Evolutionary conservation across 1,284 basidiomycete species (phyloP), one percentile per base, ranked within the genome.

Genomic region (Pyrrhoderma lamaoense): DNA sequence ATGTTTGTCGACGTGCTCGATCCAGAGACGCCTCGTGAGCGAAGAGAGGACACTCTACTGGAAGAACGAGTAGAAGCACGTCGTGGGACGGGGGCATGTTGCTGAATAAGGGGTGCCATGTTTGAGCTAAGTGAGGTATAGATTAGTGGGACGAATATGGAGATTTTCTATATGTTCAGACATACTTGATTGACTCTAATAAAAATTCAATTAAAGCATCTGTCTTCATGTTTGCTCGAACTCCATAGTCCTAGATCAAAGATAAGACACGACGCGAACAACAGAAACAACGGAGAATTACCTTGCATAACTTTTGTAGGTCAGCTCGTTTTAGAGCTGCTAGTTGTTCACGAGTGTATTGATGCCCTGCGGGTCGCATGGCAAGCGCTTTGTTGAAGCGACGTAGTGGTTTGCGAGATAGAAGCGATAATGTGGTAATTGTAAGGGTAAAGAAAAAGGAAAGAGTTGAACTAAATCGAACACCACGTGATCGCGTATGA

Each of bases 291-390:
- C 13, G 23, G 16, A 35, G 21, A 35, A 62, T 51, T 59, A 85
- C 86, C 70, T 89, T 89, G 77, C 86, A 88, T 35, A 89, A 63
- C 59, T 71, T 77, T 67, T 89, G 85, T n/a, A 89, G 67, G 48
- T 89, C 85, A 3, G 65, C 66, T 37, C 86, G 74, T 58, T 79
- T 83, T 77, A 89, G 76, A 13, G 69, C 64, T 13, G 35, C 34
- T 4, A 59, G 53, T 18, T 54, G 46, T 43, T 55, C 40, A 14
- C 56, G 53, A 31, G 54, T 52, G 35, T 40, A 56, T 8, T 36
- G 46, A n/a, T 45, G 51, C 2, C 47, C 53, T 18, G 53, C 36
- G 7, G 53, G 22, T 11, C 27, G 46, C 52, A 53, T 49, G 23
- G 8, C 27, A 11, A 31, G 27, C 5, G 7, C 27, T 5, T 5